These are phyloP conservation scores for Ramaria sp. DNA, from an alignment of 768 basidiomycete genomes.

Conservation along the genomic window DNA sequence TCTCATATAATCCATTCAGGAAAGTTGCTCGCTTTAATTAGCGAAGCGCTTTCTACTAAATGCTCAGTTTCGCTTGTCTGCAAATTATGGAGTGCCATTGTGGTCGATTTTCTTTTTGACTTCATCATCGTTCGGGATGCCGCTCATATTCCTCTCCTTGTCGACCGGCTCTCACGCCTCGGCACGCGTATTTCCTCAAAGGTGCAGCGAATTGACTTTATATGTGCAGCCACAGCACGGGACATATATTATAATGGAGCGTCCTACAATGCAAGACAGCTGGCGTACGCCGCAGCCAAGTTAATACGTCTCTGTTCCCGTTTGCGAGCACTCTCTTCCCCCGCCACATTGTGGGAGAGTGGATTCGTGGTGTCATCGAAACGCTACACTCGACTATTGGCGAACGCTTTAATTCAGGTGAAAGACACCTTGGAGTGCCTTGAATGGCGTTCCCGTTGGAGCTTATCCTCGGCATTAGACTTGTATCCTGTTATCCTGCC, in stretches of 20 bases:
- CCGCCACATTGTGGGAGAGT: not conserved
- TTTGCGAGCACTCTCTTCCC: not conserved
- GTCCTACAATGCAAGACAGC: not conserved
- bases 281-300: not conserved
- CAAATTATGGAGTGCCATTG: not conserved
- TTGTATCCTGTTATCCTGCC: too few relatives aligned
- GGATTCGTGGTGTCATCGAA: not conserved
- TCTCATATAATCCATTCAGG: not conserved
- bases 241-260: not conserved
- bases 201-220: not conserved
- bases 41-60: not conserved
- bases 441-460: not conserved
- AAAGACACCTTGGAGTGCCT: not conserved
- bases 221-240: not conserved
- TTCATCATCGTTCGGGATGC: not conserved
- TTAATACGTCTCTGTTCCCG: not conserved
- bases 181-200: not conserved
- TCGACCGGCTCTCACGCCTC: not conserved
- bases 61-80: not conserved
- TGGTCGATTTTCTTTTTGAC: not conserved
- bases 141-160: not conserved
- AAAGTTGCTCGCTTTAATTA: not conserved
- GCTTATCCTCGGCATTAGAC: not conserved
- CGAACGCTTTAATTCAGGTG: not conserved
- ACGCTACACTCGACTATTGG: not conserved